Percentiles rank a stretch among this genome's conserved stretches.
Conservation (phyloP, 148 eudicot genomes). For the Camellia sinensis region DNA sequence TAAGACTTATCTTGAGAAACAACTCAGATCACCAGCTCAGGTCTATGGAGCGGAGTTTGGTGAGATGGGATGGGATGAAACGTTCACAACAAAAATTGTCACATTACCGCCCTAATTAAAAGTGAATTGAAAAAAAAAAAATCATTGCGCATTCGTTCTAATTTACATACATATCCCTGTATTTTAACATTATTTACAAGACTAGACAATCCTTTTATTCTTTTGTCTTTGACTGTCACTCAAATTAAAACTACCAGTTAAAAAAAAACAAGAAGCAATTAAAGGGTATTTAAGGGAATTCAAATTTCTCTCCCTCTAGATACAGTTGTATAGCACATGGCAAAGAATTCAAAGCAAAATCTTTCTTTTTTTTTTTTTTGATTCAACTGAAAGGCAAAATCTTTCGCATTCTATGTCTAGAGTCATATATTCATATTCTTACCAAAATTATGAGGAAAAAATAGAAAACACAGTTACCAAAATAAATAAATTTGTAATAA, state of each 20-base stretch:
- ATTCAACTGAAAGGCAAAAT: no score
- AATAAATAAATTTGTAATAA: no score
- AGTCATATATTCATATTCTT: not conserved
- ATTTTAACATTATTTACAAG: not conserved
- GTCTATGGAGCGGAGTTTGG: no score
- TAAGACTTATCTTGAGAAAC: no score
- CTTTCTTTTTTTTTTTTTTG: no score
- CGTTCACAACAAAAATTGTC: no score
- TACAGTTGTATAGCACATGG: not conserved
- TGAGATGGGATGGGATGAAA: no score
- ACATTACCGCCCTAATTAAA: no score
- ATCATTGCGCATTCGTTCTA: not conserved
- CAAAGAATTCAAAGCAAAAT: not conserved
- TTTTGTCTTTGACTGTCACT: not conserved
- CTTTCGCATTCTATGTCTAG: not conserved
- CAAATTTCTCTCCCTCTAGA: not conserved
- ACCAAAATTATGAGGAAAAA: no score
- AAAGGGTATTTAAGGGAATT: slow-evolving; percentile 7
- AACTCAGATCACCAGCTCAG: no score
- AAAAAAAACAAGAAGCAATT: not conserved
- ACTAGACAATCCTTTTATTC: not conserved
- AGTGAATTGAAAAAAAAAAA: not conserved
- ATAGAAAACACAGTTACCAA: no score
- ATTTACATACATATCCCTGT: slow-evolving; percentile 4
- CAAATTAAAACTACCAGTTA: no score